Conservation (phyloP, 352 stramenopile species). For the Pythium sukuiense region DNA sequence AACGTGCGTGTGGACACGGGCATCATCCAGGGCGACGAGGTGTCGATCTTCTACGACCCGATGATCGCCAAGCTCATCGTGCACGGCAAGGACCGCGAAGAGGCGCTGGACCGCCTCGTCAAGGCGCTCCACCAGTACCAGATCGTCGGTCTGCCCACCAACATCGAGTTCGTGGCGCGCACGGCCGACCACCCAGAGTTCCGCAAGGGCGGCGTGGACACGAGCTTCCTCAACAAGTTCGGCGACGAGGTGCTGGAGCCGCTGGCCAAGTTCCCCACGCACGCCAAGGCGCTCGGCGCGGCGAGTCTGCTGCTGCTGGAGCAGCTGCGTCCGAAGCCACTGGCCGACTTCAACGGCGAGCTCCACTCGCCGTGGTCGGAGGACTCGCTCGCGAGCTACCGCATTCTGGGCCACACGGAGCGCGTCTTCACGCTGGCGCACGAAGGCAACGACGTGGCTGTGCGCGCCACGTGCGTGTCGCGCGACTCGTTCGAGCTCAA, state of each 20-base stretch:
- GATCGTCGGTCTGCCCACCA: conserved; percentile 91
- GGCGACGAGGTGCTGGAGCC: conserved; percentile 79
- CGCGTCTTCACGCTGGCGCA: conserved; percentile 53
- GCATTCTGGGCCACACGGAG: conserved; percentile 55
- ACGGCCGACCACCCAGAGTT: conserved; percentile 90
- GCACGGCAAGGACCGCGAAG: conserved; percentile 81
- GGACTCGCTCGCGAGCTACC: conserved; percentile 53
- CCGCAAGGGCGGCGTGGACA: conserved; percentile 88
- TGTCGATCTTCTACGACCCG: conserved; percentile 93
- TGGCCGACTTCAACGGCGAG: conserved; percentile 42
- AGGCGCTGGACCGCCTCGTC: conserved; percentile 84
- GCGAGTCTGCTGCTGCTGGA: conserved; percentile 75
- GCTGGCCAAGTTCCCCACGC: conserved; percentile 44
- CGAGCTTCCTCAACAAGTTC: conserved; percentile 93
- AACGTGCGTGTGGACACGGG: conserved; percentile 89
- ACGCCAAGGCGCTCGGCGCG: conserved; percentile 74
- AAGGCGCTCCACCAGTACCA: conserved; percentile 90
- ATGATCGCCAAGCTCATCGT: conserved; percentile 95
- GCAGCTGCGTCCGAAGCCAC: conserved; percentile 37
- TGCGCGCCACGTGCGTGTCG: conserved; percentile 45
- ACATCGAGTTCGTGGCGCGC: conserved; percentile 93
- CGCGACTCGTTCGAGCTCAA: conserved; percentile 46
- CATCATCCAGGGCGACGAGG: conserved; percentile 85
- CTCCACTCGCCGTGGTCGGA: conserved; percentile 62
- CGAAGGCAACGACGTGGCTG: conserved; percentile 37